These are phyloP conservation scores for Candida odintsovae DNA, from an alignment of 805 yeast species.

Conservation along the genomic window DNA sequence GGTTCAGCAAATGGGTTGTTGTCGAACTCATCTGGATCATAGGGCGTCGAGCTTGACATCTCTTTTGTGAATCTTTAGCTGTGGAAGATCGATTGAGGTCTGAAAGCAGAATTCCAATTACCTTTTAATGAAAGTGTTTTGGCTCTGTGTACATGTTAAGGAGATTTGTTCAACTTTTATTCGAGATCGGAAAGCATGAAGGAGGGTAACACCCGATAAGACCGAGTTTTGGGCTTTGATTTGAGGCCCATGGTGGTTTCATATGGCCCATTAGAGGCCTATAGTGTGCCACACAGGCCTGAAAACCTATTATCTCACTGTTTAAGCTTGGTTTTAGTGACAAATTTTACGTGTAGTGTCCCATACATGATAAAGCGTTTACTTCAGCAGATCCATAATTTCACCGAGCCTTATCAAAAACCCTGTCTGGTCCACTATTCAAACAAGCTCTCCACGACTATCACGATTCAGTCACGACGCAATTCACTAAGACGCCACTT, in stretches of 20 bases:
- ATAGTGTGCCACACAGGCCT: no score
- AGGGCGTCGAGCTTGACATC: conserved; percentile 41
- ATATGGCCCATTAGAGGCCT: no score
- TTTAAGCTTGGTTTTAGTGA: no score
- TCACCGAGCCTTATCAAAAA: background rate
- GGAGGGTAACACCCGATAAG: background rate
- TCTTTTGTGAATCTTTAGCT: background rate
- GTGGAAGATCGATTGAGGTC: background rate
- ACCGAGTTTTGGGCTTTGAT: no score
- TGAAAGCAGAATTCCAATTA: background rate
- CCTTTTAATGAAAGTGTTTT: background rate
- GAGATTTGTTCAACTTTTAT: background rate
- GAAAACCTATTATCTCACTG: no score
- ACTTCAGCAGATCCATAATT: background rate
- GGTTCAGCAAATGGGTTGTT: conserved; percentile 59
- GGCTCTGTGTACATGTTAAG: background rate
- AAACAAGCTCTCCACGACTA: background rate
- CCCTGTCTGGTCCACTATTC: background rate
- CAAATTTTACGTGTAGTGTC: no score
- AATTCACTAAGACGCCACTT: background rate
- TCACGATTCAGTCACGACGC: background rate
- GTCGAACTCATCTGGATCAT: conserved; percentile 51
- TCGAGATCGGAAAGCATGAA: background rate
- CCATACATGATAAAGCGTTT: no score
- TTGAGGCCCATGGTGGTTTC: no score